phyloP scores from a whole-genome alignment of 1,284 basidiomycete genomes.

The Papiliotrema nemorosa region DNA sequence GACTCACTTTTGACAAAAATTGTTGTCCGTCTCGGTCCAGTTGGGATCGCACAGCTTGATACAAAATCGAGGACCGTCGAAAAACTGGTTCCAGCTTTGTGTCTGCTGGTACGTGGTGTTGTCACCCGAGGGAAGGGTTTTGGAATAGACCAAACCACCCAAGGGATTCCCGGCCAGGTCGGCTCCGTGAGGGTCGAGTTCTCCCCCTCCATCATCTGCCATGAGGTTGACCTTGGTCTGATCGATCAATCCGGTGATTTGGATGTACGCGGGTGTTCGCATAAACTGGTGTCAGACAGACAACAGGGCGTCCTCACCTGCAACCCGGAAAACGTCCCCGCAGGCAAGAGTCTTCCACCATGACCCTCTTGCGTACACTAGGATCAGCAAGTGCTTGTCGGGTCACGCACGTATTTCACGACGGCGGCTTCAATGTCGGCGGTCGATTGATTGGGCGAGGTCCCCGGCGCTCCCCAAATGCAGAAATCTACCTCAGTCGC shows the following conservation, averaged over 20 bases:
- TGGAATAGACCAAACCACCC: slow-evolving; percentile 50
- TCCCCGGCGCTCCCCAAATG: slow-evolving; percentile 26
- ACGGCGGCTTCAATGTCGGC: slow-evolving; percentile 34
- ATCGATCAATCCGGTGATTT: slow-evolving; percentile 47
- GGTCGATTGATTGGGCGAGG: slow-evolving; percentile 16
- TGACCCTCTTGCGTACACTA: slow-evolving; percentile 28
- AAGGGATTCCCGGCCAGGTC: slow-evolving; percentile 51
- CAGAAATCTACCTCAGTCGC: slow-evolving; percentile 26
- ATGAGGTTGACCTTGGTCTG: slow-evolving; percentile 33
- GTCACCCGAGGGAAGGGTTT: slow-evolving; percentile 10
- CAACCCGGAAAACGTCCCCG: slow-evolving; percentile 8
- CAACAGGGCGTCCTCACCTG: slow-evolving; percentile 7
- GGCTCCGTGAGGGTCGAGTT: slow-evolving; percentile 50
- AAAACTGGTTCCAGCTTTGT: slow-evolving; percentile 51
- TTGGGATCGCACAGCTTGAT: slow-evolving; percentile 62
- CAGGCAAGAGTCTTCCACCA: slow-evolving; percentile 13
- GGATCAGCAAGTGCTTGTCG: too few relatives aligned
- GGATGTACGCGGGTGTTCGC: slow-evolving; percentile 42
- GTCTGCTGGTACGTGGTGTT: slow-evolving; percentile 20
- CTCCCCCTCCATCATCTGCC: slow-evolving; percentile 41
- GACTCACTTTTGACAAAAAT: slow-evolving; percentile 53
- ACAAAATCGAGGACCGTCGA: slow-evolving; percentile 59
- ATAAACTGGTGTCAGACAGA: slow-evolving; percentile 15
- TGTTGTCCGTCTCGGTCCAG: slow-evolving; percentile 52
- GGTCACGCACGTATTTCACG: slow-evolving; percentile 21